phyloP scores from a whole-genome alignment of 306 rosid species.

The Corylus avellana region DNA sequence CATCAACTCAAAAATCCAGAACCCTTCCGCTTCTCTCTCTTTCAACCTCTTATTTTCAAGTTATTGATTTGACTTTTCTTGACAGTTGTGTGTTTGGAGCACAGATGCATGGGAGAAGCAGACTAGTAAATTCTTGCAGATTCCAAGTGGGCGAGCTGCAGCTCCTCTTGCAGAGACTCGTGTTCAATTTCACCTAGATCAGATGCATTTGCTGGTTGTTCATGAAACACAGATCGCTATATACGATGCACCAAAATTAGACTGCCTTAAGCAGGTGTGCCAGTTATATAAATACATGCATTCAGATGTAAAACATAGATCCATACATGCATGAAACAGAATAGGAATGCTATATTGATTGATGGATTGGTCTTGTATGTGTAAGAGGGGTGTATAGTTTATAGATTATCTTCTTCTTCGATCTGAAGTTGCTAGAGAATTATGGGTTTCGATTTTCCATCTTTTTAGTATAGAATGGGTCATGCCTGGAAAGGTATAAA shows the following conservation, averaged over 20 bases:
- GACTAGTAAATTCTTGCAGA: conserved; percentile 66
- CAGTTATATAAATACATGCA: conserved; percentile 1
- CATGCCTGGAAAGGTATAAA: too few species aligned
- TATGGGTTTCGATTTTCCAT: too few species aligned
- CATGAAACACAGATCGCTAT: conserved; percentile 98
- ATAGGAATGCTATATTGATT: too few species aligned
- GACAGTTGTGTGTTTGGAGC: conserved; percentile 96
- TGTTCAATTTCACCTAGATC: conserved; percentile 92
- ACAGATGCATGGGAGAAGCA: conserved; percentile 97
- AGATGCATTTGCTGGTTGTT: conserved; percentile 83
- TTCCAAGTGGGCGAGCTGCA: conserved; percentile 67
- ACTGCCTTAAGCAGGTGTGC: conserved; percentile 86
- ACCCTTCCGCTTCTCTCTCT: too few species aligned
- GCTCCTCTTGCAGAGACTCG: conserved; percentile 86
- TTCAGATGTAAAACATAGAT: not conserved
- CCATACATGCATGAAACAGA: not conserved
- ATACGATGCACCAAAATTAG: conserved; percentile 86
- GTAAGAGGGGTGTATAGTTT: too few species aligned
- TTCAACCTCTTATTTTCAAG: not conserved
- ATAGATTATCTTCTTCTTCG: too few species aligned
- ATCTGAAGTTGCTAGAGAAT: too few species aligned
- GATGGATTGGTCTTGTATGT: too few species aligned
- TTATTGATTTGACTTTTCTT: conserved; percentile 23
- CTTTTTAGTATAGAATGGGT: too few species aligned
- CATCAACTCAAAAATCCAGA: not conserved